Base-by-base conservation (phyloP, 371 early-diverging fungal species). In the Coemansia sp. region DNA sequence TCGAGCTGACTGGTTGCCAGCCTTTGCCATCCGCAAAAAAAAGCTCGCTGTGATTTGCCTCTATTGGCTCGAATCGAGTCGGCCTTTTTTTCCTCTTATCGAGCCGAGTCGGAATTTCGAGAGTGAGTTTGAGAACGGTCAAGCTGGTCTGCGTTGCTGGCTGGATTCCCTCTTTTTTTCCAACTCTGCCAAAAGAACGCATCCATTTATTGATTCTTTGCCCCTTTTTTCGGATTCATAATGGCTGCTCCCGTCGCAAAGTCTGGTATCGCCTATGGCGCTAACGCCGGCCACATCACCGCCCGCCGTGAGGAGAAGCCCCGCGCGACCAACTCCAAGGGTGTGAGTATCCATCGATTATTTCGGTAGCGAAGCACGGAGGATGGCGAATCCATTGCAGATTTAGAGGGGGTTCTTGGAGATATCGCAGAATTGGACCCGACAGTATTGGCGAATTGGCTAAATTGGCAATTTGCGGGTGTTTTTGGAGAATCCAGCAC, bases 261-360 rank as follows among this genome's bases (percentile, higher is more conserved):
- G 83, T 82, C 91, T 64, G 91, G 91, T 77, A 84, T 91, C 76
- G 82, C 83, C 70, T 81, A 83, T 71, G 93, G 93, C 72, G 77
- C 83, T 79, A 94, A 90, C 87, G 84, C 85, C 75, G 94, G 94
- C 60, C 94, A 90, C 87, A 82, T 89, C 86, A 88, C 89, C 80
- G 87, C 95, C 64, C 83, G 81, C 69, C 90, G 92, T 67, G 88
- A 83, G 71, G 82, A 88, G 77, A 84, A 86, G 82, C 82, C 80
- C 48, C 91, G 93, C 84, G 89, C 90, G 62, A 82, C 89, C 67
- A 82, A 87, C 85, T 81, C 85, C 80, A 94, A 92, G 86, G 92
- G 93, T 62, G 94, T 93, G 85, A 80, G 91, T 88, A 82, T 75
- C 69, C 72, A 63, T 75, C 39, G 24, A n/a, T 14, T 36, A 29